Conservation (phyloP, 2,329 filamentous ascomycete species). For the Exophiala dermatitidis region DNA sequence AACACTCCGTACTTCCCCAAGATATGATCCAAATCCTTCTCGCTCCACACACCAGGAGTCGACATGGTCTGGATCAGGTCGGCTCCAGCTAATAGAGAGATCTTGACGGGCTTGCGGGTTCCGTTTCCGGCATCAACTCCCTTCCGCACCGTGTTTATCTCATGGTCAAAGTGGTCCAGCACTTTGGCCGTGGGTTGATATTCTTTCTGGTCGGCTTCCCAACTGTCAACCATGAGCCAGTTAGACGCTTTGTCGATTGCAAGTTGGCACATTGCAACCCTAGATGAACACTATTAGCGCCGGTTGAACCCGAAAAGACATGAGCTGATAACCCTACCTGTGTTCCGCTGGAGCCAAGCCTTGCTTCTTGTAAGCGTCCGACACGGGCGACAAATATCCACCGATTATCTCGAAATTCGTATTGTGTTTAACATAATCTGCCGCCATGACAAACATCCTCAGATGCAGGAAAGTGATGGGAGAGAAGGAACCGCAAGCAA, state of each 20-base stretch:
- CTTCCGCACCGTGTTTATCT: conserved; percentile 72
- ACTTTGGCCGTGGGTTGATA: conserved; percentile 87
- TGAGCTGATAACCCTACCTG: conserved; percentile 39
- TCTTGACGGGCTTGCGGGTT: conserved; percentile 59
- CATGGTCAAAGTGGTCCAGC: conserved; percentile 81
- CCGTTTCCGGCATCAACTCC: conserved; percentile 66
- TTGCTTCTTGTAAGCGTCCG: conserved; percentile 70
- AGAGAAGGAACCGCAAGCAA: conserved; percentile 57
- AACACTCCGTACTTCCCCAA: conserved; percentile 75
- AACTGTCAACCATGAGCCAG: conserved; percentile 81
- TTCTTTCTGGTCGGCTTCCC: conserved; percentile 76
- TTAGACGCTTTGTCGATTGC: conserved; percentile 67
- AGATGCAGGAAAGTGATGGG: conserved; percentile 70
- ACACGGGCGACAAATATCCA: conserved; percentile 75
- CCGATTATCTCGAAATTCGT: conserved; percentile 77
- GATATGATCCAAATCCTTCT: conserved; percentile 79
- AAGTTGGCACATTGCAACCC: conserved; percentile 77
- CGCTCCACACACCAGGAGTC: conserved; percentile 67
- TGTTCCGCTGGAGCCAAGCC: conserved; percentile 67
- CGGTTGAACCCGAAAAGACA: neutral
- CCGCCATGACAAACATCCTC: conserved; percentile 82
- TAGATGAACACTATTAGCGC: conserved; percentile 28
- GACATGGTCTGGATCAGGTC: conserved; percentile 70
- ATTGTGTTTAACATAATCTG: conserved; percentile 68
- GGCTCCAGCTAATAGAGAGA: conserved; percentile 74